Conservation (phyloP, 805 yeast genomes). For the Candida andamanensis region DNA sequence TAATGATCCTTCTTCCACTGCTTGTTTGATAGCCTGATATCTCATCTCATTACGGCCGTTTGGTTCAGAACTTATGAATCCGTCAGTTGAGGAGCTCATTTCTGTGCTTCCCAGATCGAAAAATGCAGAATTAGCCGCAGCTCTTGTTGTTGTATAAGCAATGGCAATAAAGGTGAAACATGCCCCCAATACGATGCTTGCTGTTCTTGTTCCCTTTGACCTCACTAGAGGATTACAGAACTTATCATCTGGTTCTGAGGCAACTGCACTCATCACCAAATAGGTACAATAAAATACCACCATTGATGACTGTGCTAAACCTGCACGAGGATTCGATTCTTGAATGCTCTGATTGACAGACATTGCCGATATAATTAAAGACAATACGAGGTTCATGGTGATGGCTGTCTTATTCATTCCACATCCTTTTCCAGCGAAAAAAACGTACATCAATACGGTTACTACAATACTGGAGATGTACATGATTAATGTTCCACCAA, state of each 20-base stretch:
- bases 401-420: slow-evolving; percentile 87
- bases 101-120: slow-evolving; percentile 25
- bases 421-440: slow-evolving; percentile 80
- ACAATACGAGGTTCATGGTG: slow-evolving; percentile 64
- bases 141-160: slow-evolving; percentile 95
- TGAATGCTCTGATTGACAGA: slow-evolving; percentile 82
- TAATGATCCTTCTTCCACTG: slow-evolving; percentile 92
- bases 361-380: slow-evolving; percentile 57
- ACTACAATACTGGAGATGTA: slow-evolving; percentile 67
- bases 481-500: slow-evolving; percentile 87
- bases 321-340: slow-evolving; percentile 91
- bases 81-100: slow-evolving; percentile 30
- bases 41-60: slow-evolving; percentile 65
- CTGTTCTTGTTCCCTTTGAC: slow-evolving; percentile 83
- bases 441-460: slow-evolving; percentile 74
- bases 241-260: slow-evolving; percentile 94
- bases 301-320: slow-evolving; percentile 94
- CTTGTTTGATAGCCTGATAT: slow-evolving; percentile 82
- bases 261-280: slow-evolving; percentile 84
- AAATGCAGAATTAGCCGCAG: slow-evolving; percentile 66
- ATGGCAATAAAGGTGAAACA: slow-evolving; percentile 90
- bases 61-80: slow-evolving; percentile 45
- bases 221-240: slow-evolving; percentile 88
- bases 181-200: slow-evolving; percentile 85
- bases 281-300: slow-evolving; percentile 92